Evolutionary conservation across 23 red algal genomes (phyloP), one percentile per base, ranked within the genome.

Genomic region (Gracilaria vermiculophylla): DNA sequence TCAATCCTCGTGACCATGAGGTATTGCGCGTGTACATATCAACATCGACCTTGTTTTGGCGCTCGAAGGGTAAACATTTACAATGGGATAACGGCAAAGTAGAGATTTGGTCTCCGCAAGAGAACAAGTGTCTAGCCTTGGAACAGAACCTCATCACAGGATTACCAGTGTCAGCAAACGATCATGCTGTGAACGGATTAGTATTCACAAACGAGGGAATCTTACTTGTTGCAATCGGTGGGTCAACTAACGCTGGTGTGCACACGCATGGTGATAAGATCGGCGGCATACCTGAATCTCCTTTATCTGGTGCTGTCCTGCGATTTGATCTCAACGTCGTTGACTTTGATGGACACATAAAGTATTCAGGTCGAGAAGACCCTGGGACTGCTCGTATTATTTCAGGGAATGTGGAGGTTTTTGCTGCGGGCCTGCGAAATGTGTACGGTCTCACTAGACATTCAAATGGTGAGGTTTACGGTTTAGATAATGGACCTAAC

Each of bases 81-180:
- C 37, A 37, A 19, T 93, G 90, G 90, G 69, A 93, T 70, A 93
- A 93, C 40, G 90, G 90, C 31, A 60, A 77, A 32, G 69, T 93
- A 37, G 87, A 91, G 36, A 45, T 91, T 50, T 88, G 84, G 84
- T 23, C 54, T 16, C 24, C 61, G 2, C 13, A 51, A 12, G 57
- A 56, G 19, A 73, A 47, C 41, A 36, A 52, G 19, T 84, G 80
- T 64, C n/a, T 91, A 60, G 78, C 87, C 16, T 33, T 37, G 25
- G 75, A 57, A 19, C 27, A 44, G 40, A 72, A 53, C 13, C 60
- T 93, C 42, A 45, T 93, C 2, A 64, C 77, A 20, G 90, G 90
- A 35, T 80, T 93, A 23, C 90, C 90, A 28, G 90, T 93, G 10
- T 78, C 72, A 54, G 79, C 78, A 20, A 50, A 70, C 36, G 90